phyloP scores from a whole-genome alignment of 2,329 filamentous ascomycete genomes.

The Coleophoma crateriformis region DNA sequence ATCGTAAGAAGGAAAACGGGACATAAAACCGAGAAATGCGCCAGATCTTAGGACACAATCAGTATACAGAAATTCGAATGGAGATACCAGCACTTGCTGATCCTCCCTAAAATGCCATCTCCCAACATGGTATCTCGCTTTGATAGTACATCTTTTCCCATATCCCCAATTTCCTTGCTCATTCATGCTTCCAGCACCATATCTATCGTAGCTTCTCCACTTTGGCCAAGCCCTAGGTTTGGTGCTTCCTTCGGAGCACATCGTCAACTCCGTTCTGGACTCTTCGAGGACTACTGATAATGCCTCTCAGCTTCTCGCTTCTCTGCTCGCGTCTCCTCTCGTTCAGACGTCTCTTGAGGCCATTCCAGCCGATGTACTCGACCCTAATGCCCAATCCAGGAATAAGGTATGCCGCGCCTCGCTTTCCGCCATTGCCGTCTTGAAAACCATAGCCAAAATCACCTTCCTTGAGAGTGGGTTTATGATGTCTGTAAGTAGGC shows the following conservation, averaged over 20 bases:
- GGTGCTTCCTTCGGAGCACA: constrained; percentile 15
- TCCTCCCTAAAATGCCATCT: not conserved
- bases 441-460: constrained; percentile 22
- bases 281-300: constrained; percentile 51
- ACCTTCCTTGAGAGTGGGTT: constrained; percentile 6
- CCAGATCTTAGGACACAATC: no score
- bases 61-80: not conserved
- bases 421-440: constrained; percentile 20
- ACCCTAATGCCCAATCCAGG: constrained; percentile 36
- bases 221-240: not conserved
- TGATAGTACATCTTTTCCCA: not conserved
- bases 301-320: constrained; percentile 50
- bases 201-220: not conserved
- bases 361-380: constrained; percentile 42
- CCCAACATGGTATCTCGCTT: not conserved
- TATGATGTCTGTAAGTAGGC: constrained; percentile 1
- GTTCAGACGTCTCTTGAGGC: constrained; percentile 48
- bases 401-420: constrained; percentile 16
- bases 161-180: not conserved
- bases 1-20: no score
- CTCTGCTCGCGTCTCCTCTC: constrained; percentile 55
- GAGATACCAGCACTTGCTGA: not conserved
- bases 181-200: not conserved
- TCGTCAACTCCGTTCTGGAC: constrained; percentile 24
- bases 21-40: no score